These are phyloP conservation scores for Panellus pusillus DNA, from an alignment of 768 basidiomycete genomes.

Conservation along the genomic window DNA sequence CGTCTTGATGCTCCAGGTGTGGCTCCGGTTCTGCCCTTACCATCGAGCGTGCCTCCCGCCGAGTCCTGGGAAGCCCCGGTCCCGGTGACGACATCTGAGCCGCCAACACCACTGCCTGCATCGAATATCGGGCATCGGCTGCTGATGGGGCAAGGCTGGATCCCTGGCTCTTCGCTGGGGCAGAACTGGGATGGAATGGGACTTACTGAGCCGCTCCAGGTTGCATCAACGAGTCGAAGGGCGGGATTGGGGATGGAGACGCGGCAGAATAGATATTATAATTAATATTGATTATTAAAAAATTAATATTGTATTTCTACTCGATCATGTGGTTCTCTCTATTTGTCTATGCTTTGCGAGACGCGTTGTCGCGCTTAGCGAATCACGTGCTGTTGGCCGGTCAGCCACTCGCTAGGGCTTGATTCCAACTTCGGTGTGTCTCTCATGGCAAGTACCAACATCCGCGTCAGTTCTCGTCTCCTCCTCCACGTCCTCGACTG, in stretches of 20 bases:
- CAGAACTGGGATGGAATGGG: constrained; percentile 34
- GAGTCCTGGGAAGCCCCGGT: constrained; percentile 25
- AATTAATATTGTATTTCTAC: neutral
- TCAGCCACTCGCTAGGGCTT: constrained; percentile 24
- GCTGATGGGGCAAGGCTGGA: constrained; percentile 76
- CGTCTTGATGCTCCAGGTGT: constrained; percentile 56
- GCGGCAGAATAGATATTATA: neutral
- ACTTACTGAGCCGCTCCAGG: constrained; percentile 58
- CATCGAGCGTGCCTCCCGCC: constrained; percentile 5
- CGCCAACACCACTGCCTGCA: constrained; percentile 49
- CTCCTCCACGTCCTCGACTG: constrained; percentile 13
- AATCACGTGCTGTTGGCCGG: neutral
- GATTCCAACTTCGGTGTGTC: constrained; percentile 27
- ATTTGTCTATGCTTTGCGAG: too few relatives aligned
- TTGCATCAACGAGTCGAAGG: constrained; percentile 41
- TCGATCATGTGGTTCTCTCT: constrained; percentile 21
- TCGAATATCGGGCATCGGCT: constrained; percentile 69
- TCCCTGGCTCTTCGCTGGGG: constrained; percentile 62
- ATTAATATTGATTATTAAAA: too few relatives aligned
- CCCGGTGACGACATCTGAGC: constrained; percentile 32
- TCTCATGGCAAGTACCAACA: constrained; percentile 60
- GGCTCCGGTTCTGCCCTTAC: constrained; percentile 18
- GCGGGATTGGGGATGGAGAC: constrained; percentile 55
- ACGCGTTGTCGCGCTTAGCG: too few relatives aligned
- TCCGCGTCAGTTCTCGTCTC: constrained; percentile 48